Evolutionary conservation across 2,329 filamentous ascomycete species (phyloP).

Genomic region (Thielaviopsis musarum): DNA sequence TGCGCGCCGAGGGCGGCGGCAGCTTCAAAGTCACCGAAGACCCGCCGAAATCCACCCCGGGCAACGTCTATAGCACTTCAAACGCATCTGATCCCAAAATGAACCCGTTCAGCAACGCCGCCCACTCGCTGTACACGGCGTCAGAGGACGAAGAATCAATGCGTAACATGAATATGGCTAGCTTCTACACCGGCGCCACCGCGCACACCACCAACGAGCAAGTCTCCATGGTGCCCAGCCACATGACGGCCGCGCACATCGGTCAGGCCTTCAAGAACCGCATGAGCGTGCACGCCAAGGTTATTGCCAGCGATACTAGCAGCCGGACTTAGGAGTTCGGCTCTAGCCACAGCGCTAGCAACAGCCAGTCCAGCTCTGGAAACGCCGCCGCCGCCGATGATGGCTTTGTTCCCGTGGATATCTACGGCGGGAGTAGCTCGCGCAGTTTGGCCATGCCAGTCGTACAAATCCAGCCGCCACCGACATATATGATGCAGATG

Average conservation of each 20-base stretch:
- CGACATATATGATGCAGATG: too few species aligned
- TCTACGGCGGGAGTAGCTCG: background rate
- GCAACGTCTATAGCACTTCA: background rate
- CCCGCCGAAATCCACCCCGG: constrained; percentile 6
- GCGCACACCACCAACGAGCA: constrained; percentile 7
- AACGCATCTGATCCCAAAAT: background rate
- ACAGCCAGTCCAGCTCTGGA: too few species aligned
- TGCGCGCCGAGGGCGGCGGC: constrained; percentile 23
- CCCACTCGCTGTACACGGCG: background rate
- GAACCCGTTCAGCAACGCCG: background rate
- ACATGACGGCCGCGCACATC: background rate
- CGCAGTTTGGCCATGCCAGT: background rate
- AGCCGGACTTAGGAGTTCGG: background rate
- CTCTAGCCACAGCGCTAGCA: background rate
- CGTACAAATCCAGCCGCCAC: background rate
- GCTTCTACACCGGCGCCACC: background rate
- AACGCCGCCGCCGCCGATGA: background rate
- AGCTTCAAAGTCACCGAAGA: constrained; percentile 1
- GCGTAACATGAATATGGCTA: background rate
- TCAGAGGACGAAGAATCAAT: background rate
- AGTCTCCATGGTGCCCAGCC: constrained; percentile 1
- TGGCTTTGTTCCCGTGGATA: background rate
- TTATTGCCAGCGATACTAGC: background rate
- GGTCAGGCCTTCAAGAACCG: background rate
- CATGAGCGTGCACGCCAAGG: background rate